These are phyloP conservation scores for Escallonia herrerae DNA, from an alignment of 129 eudicot species.

Conservation along the genomic window DNA sequence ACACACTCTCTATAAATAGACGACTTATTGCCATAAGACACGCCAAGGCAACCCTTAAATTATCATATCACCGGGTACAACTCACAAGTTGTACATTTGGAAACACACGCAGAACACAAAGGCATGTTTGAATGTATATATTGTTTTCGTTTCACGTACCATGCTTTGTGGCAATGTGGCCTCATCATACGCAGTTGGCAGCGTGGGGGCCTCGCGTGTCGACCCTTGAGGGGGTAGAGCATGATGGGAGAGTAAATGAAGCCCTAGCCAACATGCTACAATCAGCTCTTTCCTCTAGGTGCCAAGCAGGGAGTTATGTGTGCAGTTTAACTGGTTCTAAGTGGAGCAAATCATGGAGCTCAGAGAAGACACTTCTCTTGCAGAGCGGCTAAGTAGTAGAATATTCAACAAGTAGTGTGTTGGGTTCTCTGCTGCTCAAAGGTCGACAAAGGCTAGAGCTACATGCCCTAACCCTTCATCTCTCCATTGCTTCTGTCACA, in stretches of 20 bases:
- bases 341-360: constrained; percentile 5
- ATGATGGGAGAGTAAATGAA: constrained; percentile 15
- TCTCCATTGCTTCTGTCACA: too few relatives aligned
- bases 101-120: background rate
- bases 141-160: background rate
- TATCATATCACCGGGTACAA: too few relatives aligned
- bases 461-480: background rate
- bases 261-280: constrained; percentile 2
- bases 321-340: constrained; percentile 2
- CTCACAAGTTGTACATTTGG: too few relatives aligned
- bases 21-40: too few relatives aligned
- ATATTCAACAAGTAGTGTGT: background rate
- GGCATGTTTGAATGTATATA: constrained; percentile 7
- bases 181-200: background rate
- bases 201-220: constrained; percentile 2
- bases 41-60: too few relatives aligned
- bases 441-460: constrained; percentile 13
- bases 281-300: background rate
- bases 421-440: background rate
- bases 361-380: background rate
- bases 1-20: too few relatives aligned
- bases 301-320: constrained; percentile 11
- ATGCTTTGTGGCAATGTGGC: background rate
- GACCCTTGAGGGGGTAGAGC: constrained; percentile 1
- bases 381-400: background rate